Conservation (phyloP, 768 basidiomycete genomes). For the Clathrus columnatus region DNA sequence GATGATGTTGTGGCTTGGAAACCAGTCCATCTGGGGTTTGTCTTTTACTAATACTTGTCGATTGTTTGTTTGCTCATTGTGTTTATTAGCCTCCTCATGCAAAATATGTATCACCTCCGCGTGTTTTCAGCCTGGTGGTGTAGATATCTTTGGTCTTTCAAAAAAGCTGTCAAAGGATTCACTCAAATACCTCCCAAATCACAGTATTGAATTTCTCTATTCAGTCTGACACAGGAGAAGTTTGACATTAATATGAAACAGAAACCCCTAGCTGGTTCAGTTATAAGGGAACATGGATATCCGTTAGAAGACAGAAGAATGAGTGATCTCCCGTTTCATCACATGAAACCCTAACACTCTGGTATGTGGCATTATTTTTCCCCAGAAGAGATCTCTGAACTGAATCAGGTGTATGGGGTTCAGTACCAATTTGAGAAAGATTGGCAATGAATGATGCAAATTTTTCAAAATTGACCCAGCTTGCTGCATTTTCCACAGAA, state of each 20-base stretch:
- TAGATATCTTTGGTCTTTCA: no score
- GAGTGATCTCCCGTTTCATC: not conserved
- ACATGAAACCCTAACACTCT: not conserved
- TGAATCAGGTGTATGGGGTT: not conserved
- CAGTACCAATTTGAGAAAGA: no score
- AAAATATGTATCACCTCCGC: no score
- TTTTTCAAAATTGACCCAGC: no score
- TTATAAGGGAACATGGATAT: constrained; percentile 6
- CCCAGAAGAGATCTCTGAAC: not conserved
- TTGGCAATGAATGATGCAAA: no score
- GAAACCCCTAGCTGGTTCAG: constrained; percentile 8
- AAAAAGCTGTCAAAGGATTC: no score
- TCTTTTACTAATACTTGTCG: not conserved
- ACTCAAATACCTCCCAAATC: no score
- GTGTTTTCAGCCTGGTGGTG: no score
- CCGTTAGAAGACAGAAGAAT: not conserved
- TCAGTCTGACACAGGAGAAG: not conserved
- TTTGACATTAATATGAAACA: not conserved
- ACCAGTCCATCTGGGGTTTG: constrained; percentile 5
- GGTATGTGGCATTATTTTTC: not conserved
- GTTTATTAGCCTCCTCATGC: not conserved
- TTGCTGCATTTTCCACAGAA: not conserved
- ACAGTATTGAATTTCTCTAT: not conserved
- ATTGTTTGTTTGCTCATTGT: not conserved
- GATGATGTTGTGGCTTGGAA: constrained; percentile 10